These are phyloP conservation scores for Penicillium brasilianum DNA, from an alignment of 2,329 filamentous ascomycete genomes.

Conservation along the genomic window DNA sequence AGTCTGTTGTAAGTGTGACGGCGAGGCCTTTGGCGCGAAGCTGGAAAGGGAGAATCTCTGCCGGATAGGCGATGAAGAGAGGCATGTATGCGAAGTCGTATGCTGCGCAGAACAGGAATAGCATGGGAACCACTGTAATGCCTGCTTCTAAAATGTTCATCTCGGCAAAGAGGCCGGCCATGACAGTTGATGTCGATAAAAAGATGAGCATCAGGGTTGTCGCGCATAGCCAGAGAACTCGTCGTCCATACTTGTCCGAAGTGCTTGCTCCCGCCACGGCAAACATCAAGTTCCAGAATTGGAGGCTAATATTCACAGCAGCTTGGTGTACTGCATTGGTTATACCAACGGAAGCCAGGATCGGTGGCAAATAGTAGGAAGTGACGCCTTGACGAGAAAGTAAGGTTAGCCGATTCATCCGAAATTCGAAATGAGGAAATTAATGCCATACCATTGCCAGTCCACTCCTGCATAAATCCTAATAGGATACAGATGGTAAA, in stretches of 20 bases:
- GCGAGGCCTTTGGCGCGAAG: conserved; percentile 32
- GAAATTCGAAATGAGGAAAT: conserved; percentile 21
- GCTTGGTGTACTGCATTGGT: conserved; percentile 32
- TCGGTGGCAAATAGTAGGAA: conserved; percentile 45
- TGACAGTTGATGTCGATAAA: conserved; percentile 21
- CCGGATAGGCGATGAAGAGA: conserved; percentile 28
- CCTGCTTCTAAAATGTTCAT: conserved; percentile 26
- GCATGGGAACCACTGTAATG: conserved; percentile 36
- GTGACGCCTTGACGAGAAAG: conserved; percentile 30
- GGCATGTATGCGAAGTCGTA: conserved; percentile 31
- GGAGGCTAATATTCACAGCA: conserved; percentile 32
- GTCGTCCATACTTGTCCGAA: conserved; percentile 18
- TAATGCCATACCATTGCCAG: conserved; percentile 33
- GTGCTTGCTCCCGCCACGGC: conserved; percentile 25
- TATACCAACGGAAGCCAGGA: conserved; percentile 43
- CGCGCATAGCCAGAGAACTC: conserved; percentile 22
- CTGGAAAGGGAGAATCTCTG: conserved; percentile 29
- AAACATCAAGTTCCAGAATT: conserved; percentile 34
- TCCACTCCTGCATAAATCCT: conserved; percentile 36
- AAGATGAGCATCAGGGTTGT: conserved; percentile 26
- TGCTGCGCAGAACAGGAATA: conserved; percentile 27
- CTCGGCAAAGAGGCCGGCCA: conserved; percentile 26
- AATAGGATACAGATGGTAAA: conserved; percentile 28
- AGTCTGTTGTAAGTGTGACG: conserved; percentile 31
- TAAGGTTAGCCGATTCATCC: conserved; percentile 15